Conservation (phyloP, 768 basidiomycete species). For the Kwoniella pini region DNA sequence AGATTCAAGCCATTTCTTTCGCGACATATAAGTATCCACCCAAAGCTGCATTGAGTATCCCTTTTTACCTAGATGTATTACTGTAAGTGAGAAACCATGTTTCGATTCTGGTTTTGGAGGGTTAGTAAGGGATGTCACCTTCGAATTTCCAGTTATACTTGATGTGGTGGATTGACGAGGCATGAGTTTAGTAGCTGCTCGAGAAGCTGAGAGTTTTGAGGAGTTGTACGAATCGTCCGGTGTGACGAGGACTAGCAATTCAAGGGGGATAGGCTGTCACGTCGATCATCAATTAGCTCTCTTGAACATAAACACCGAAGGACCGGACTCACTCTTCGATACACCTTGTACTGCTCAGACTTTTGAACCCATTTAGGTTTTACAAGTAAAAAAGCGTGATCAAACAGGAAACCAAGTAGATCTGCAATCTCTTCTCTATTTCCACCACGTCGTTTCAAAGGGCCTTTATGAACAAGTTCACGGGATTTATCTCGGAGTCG, state of each 20-base stretch:
- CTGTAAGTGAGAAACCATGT: conserved; percentile 86
- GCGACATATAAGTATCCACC: conserved; percentile 78
- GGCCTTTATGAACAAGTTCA: conserved; percentile 87
- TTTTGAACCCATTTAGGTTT: conserved; percentile 76
- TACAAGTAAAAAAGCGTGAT: conserved; percentile 92
- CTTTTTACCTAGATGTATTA: conserved; percentile 89
- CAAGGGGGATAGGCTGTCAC: conserved; percentile 89
- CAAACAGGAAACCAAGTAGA: conserved; percentile 89
- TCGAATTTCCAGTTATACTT: conserved; percentile 34
- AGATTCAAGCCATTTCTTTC: conserved; percentile 91
- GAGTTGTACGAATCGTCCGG: conserved; percentile 67
- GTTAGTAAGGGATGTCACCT: background rate
- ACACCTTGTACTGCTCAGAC: conserved; percentile 88
- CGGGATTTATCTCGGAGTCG: conserved; percentile 82
- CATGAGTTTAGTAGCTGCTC: conserved; percentile 32
- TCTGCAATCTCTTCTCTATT: conserved; percentile 75
- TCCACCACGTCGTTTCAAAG: conserved; percentile 78
- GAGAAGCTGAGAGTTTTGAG: conserved; percentile 45
- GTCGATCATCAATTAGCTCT: background rate
- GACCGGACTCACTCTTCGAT: conserved; percentile 71
- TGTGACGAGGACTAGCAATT: conserved; percentile 79
- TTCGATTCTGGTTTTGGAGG: conserved; percentile 61
- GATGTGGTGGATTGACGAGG: conserved; percentile 36
- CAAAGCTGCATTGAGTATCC: conserved; percentile 88
- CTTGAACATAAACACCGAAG: background rate